Evolutionary conservation across 108 stramenopile genomes (phyloP).

Genomic region (Parietichytrium sp.): DNA sequence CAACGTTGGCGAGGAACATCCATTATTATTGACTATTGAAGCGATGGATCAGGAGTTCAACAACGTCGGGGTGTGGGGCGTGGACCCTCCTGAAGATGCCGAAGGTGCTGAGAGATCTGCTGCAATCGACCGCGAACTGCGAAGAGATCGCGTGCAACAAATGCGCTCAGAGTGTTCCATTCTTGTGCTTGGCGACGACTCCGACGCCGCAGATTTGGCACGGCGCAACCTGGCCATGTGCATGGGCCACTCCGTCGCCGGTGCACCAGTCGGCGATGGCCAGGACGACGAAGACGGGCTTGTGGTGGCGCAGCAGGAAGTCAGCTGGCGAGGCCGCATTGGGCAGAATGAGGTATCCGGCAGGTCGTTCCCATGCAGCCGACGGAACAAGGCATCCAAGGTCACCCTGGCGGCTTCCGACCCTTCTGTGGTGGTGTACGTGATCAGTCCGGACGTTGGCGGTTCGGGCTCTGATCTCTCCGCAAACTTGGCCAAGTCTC

Average conservation of each 20-base stretch:
- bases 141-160: background rate
- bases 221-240: background rate
- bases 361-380: background rate
- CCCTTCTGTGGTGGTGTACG: background rate
- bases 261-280: background rate
- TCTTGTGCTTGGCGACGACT: background rate
- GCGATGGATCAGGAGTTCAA: too few species aligned
- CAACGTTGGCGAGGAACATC: too few species aligned
- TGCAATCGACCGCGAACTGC: background rate
- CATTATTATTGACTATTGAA: too few species aligned
- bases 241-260: background rate
- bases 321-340: background rate
- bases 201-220: background rate
- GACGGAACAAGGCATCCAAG: background rate
- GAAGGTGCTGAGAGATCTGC: background rate
- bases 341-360: background rate
- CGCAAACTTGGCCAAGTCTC: background rate
- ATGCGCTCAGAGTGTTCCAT: background rate
- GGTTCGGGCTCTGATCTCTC: too few species aligned
- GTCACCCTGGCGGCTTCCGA: background rate
- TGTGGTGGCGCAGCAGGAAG: background rate
- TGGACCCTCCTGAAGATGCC: too few species aligned
- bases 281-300: too few species aligned
- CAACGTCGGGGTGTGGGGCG: too few species aligned
- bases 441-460: too few species aligned